phyloP scores from a whole-genome alignment of 495 filamentous ascomycete species.

The Acidomyces sp. region DNA sequence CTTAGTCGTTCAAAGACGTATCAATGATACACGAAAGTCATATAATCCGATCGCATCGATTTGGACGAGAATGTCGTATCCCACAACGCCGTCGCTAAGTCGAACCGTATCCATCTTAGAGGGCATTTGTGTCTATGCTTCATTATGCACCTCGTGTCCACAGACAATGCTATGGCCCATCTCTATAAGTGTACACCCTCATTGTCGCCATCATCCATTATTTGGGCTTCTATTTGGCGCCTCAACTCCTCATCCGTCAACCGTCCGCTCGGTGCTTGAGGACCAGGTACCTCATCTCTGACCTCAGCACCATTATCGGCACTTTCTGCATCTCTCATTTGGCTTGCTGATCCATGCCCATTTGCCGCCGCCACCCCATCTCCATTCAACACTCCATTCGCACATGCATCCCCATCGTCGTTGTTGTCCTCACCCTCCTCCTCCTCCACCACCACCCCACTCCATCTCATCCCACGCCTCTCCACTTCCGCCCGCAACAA shows the following conservation, averaged over 20 bases:
- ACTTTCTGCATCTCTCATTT: too few relatives aligned
- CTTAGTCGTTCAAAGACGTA: too few relatives aligned
- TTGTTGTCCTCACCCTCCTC: conserved; percentile 20
- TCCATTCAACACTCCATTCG: conserved; percentile 18
- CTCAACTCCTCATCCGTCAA: conserved; percentile 24
- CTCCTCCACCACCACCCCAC: conserved; percentile 34
- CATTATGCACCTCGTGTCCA: too few relatives aligned
- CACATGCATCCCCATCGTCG: conserved; percentile 21
- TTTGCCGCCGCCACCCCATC: conserved; percentile 3
- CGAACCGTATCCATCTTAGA: too few relatives aligned
- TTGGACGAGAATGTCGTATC: too few relatives aligned
- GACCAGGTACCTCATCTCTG: conserved; percentile 1
- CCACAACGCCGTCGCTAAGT: too few relatives aligned
- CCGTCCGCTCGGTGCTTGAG: conserved; percentile 10
- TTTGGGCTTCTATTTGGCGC: conserved; percentile 17
- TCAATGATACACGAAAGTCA: too few relatives aligned
- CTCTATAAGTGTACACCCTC: conserved; percentile 22
- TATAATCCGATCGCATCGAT: too few relatives aligned
- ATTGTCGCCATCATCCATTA: conserved; percentile 16
- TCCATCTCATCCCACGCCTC: conserved; percentile 56
- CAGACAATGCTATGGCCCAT: too few relatives aligned
- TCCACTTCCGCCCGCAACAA: conserved; percentile 65
- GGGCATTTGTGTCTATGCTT: too few relatives aligned
- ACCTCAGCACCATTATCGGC: conserved; percentile 7
- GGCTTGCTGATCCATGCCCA: too few relatives aligned